These are phyloP conservation scores for Ceratocystis lukuohia DNA, from an alignment of 2,329 filamentous ascomycete genomes.

Conservation along the genomic window DNA sequence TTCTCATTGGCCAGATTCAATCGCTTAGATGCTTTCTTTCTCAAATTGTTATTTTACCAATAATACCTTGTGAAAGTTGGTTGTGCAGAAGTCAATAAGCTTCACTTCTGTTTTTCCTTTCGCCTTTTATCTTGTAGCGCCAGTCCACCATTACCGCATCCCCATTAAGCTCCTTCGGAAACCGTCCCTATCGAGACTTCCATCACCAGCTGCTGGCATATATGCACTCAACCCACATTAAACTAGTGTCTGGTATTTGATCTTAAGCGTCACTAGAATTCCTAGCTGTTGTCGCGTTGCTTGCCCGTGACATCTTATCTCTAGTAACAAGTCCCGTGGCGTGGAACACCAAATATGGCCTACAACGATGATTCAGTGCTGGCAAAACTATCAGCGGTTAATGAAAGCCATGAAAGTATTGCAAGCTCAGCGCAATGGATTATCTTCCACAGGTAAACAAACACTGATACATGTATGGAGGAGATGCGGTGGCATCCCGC, in stretches of 20 bases:
- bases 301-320: neutral
- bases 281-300: neutral
- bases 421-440: constrained; percentile 97
- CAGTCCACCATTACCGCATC: neutral
- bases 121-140: neutral
- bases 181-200: too few species aligned
- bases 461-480: constrained; percentile 12
- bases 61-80: neutral
- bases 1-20: constrained; percentile 5
- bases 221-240: neutral
- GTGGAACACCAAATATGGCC: constrained; percentile 48
- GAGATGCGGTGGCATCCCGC: neutral
- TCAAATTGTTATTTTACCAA: neutral
- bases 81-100: constrained; percentile 4
- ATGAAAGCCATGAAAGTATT: constrained; percentile 96
- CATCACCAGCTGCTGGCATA: neutral
- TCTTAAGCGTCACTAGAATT: neutral
- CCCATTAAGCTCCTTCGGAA: neutral
- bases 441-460: constrained; percentile 82
- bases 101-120: neutral
- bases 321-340: neutral
- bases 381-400: constrained; percentile 86
- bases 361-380: constrained; percentile 93
- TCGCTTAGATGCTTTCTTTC: constrained; percentile 10
- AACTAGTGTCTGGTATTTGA: neutral